Conservation (phyloP, 768 basidiomycete genomes). For the Russula earlei region DNA sequence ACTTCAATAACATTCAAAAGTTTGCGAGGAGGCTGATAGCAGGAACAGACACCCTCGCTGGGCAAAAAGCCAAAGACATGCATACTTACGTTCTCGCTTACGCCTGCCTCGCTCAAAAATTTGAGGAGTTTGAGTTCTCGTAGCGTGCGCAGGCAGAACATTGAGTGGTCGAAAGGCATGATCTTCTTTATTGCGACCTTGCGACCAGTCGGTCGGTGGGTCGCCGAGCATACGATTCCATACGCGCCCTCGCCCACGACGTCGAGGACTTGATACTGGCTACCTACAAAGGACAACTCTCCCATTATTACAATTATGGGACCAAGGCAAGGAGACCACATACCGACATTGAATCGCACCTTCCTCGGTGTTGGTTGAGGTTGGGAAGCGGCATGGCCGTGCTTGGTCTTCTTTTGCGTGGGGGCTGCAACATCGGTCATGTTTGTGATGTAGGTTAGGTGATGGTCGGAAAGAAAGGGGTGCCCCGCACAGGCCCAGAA, state of each 20-base stretch:
- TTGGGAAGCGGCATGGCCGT: constrained; percentile 37
- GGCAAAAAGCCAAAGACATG: not conserved
- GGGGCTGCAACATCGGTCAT: constrained; percentile 20
- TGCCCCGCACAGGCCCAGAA: constrained; percentile 4
- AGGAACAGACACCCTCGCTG: not conserved
- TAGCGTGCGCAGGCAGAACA: constrained; percentile 70
- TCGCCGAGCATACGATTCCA: constrained; percentile 83
- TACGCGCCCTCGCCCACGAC: constrained; percentile 94
- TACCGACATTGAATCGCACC: constrained; percentile 83
- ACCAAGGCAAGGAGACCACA: constrained; percentile 10
- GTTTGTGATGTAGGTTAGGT: constrained; percentile 3
- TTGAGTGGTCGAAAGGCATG: constrained; percentile 88
- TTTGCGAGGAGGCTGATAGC: not conserved
- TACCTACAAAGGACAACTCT: constrained; percentile 21
- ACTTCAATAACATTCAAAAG: not conserved
- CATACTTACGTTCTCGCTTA: constrained; percentile 68
- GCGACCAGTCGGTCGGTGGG: constrained; percentile 66
- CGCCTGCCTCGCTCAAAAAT: constrained; percentile 78
- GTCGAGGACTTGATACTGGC: constrained; percentile 62
- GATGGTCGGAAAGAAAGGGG: constrained; percentile 12
- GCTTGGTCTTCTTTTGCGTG: constrained; percentile 33
- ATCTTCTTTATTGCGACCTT: constrained; percentile 97
- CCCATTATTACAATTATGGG: not conserved
- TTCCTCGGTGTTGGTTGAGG: constrained; percentile 57
- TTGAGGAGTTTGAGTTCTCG: constrained; percentile 59